Base-by-base conservation (phyloP, 306 rosid species). In the Dalbergia cochinchinensis region DNA sequence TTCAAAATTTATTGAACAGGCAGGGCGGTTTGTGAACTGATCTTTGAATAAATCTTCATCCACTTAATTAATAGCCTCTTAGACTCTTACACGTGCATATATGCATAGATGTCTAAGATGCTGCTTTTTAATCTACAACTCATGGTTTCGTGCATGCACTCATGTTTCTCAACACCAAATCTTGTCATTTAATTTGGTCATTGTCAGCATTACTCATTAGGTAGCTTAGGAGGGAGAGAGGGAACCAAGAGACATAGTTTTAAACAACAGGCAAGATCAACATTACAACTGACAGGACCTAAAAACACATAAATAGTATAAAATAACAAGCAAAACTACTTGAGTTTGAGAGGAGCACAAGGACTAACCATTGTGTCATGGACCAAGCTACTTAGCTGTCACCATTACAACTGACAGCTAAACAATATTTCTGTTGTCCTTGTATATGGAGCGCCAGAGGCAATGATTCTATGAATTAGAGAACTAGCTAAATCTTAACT, bases 371-470 rank as follows among this genome's bases (percentile, higher is more conserved):
- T 1, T 20, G 22, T 76, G 72, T 63, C 50, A 64, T 4, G 48
- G 41, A 76, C 48, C 60, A n/a, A 64, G n/a, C 50, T 20, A 64
- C 18, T n/a, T 54, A 77, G 57, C 74, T 77, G 73, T 77, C 57
- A 64, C 64, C 65, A 13, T 15, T 53, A 20, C 33, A 39, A 9
- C 55, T 51, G 20, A 47, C 53, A 47, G 15, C 53, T 10, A 47
- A 47, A 47, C 53, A 47, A 47, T 48, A 8, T 48, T 48, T 11
- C n/a, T 48, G 13, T 37, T 37, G 41, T 37, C 3, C 41, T 3
- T 6, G 41, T 37, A 37, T 37, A 37, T 37, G 41, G 41, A 37
- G 41, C 7, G 41, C 41, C 41, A 6, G 41, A 6, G 7, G 41
- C 5, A 37, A 37, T 37, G 41, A 37, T 37, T 37, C 14, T 11